A percentile compares a stretch with the other conserved stretches of the same genome.
Evolutionary conservation across 2,329 filamentous ascomycete species (phyloP).

Genomic region (Colletotrichum karsti): DNA sequence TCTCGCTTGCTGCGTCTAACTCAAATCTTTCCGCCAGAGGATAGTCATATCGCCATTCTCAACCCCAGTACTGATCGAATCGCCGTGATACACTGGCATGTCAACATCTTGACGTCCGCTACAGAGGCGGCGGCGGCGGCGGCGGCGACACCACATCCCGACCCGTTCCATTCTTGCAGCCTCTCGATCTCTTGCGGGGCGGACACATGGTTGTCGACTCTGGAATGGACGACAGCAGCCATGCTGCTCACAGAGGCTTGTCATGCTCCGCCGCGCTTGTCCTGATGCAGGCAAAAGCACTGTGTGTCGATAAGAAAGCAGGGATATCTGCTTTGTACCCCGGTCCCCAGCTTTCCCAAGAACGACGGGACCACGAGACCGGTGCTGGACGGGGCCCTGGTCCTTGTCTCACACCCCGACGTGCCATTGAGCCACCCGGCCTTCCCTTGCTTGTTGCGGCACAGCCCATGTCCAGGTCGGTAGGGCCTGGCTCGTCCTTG

Average conservation of each 20-base stretch:
- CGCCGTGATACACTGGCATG: background rate
- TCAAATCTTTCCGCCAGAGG: background rate
- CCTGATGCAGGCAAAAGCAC: conserved; percentile 21
- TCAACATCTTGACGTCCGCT: background rate
- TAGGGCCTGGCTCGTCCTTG: conserved; percentile 16
- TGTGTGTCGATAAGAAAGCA: conserved; percentile 14
- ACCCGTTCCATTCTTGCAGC: background rate
- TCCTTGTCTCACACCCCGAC: conserved; percentile 25
- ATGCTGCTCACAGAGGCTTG: conserved; percentile 20
- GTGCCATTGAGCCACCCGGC: conserved; percentile 24
- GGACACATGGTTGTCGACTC: conserved; percentile 7
- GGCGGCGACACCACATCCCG: background rate
- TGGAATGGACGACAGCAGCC: conserved; percentile 10
- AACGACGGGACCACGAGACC: conserved; percentile 23
- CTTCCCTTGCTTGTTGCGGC: conserved; percentile 29
- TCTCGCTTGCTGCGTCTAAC: conserved; percentile 15
- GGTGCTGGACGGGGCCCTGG: conserved; percentile 19
- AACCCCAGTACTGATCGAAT: background rate
- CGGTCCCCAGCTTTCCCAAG: conserved; percentile 25
- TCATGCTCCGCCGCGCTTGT: conserved; percentile 16
- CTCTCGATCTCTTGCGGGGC: conserved; percentile 7
- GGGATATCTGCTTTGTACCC: conserved; percentile 17
- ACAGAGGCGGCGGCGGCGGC: background rate
- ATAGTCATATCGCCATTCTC: background rate
- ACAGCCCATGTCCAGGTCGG: conserved; percentile 16